A percentile compares a stretch with the other conserved stretches of the same genome.
Conservation (phyloP, 306 rosid species). For the Fragaria iinumae region DNA sequence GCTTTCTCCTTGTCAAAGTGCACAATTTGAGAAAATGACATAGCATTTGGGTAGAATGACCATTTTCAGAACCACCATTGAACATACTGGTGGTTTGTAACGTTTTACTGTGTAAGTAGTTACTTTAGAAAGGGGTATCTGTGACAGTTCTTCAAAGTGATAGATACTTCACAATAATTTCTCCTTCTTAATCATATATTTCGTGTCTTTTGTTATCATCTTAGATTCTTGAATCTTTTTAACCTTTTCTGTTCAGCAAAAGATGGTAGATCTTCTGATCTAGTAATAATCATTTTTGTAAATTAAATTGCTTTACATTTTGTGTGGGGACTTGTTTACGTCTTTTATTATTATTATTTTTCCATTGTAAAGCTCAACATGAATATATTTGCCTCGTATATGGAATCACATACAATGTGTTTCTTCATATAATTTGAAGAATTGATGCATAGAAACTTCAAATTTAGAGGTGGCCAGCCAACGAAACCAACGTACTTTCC, state of each 20-base stretch:
- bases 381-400: too few species aligned
- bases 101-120: constrained; percentile 17
- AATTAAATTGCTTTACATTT: not conserved
- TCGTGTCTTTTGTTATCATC: not conserved
- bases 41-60: constrained; percentile 2
- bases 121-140: constrained; percentile 16
- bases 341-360: too few species aligned
- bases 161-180: not conserved
- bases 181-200: not conserved
- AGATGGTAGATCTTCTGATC: not conserved
- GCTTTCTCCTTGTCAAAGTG: constrained; percentile 15
- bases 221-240: not conserved
- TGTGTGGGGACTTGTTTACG: not conserved
- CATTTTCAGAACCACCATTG: constrained; percentile 20
- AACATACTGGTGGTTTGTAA: constrained; percentile 11
- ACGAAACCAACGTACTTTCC: too few species aligned
- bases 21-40: constrained; percentile 7
- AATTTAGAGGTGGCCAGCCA: too few species aligned
- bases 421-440: too few species aligned
- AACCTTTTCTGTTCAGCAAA: not conserved
- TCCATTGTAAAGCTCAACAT: too few species aligned
- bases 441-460: too few species aligned
- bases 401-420: too few species aligned
- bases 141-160: not conserved
- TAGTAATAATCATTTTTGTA: not conserved